Conservation (phyloP, 164 flowering plant genomes). For the Magnolia sinica region DNA sequence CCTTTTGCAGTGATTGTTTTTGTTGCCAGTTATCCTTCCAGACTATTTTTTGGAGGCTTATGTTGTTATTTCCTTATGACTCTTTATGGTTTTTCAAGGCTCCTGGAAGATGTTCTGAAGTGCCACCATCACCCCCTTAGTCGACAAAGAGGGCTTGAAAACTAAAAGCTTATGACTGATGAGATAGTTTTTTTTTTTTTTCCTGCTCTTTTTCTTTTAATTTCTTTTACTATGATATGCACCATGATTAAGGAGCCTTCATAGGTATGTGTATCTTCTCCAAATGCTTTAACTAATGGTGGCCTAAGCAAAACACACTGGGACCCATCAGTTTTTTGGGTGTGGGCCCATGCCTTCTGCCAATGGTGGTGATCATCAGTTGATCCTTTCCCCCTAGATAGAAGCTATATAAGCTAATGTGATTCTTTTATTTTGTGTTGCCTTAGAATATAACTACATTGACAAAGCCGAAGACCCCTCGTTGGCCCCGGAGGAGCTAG, state of each 20-base stretch:
- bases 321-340: neutral
- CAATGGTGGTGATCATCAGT: neutral
- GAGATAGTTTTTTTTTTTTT: neutral
- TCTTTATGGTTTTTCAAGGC: constrained; percentile 31
- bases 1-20: neutral
- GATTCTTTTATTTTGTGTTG: too few relatives aligned
- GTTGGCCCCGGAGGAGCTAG: too few relatives aligned
- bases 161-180: constrained; percentile 61
- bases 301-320: neutral
- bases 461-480: too few relatives aligned
- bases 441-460: too few relatives aligned
- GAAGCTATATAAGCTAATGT: neutral
- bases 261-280: neutral
- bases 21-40: too few relatives aligned
- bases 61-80: neutral
- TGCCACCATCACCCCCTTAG: constrained; percentile 77
- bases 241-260: too few relatives aligned
- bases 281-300: neutral
- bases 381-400: neutral
- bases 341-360: neutral
- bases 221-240: too few relatives aligned
- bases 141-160: constrained; percentile 68
- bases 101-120: constrained; percentile 69
- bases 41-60: neutral
- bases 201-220: neutral